Evolutionary conservation across 2,329 filamentous ascomycete genomes (phyloP).

Genomic region (Cladobotryum protrusum): DNA sequence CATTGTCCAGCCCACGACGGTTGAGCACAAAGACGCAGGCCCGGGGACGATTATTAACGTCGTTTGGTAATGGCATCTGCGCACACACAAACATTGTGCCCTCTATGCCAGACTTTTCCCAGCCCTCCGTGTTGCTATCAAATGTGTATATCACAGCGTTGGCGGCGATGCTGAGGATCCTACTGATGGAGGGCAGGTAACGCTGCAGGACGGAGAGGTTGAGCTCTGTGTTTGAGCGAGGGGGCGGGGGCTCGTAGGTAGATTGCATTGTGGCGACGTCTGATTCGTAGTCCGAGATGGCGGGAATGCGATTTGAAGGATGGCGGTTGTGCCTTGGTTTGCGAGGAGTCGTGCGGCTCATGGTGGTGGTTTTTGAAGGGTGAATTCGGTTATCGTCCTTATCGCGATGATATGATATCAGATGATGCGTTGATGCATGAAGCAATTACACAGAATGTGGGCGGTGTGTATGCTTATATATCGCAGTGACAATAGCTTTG

Average conservation of each 20-base stretch:
- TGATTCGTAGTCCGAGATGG: slow-evolving; percentile 59
- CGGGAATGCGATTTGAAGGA: slow-evolving; percentile 33
- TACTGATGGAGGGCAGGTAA: slow-evolving; percentile 67
- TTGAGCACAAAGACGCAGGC: slow-evolving; percentile 68
- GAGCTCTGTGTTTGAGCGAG: slow-evolving; percentile 74
- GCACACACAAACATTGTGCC: slow-evolving; percentile 86
- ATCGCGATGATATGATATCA: too few species aligned
- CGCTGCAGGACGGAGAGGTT: slow-evolving; percentile 80
- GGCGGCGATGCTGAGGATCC: slow-evolving; percentile 73
- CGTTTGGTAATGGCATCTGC: slow-evolving; percentile 38
- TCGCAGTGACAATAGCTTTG: too few species aligned
- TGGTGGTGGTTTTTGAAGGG: slow-evolving; percentile 18
- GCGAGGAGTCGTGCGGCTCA: slow-evolving; percentile 40
- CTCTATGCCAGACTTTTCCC: slow-evolving; percentile 83
- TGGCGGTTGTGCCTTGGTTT: slow-evolving; percentile 36
- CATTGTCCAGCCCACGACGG: slow-evolving; percentile 63
- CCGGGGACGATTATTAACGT: slow-evolving; percentile 28
- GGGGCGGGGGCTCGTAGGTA: slow-evolving; percentile 39
- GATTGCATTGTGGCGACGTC: slow-evolving; percentile 45
- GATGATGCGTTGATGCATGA: too few species aligned
- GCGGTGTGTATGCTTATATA: too few species aligned
- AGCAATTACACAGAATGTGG: too few species aligned
- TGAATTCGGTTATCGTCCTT: not conserved
- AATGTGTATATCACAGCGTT: slow-evolving; percentile 86
- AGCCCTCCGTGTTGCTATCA: slow-evolving; percentile 54